Evolutionary conservation across 345 rosid genomes (phyloP).

Genomic region (Populus euphratica): DNA sequence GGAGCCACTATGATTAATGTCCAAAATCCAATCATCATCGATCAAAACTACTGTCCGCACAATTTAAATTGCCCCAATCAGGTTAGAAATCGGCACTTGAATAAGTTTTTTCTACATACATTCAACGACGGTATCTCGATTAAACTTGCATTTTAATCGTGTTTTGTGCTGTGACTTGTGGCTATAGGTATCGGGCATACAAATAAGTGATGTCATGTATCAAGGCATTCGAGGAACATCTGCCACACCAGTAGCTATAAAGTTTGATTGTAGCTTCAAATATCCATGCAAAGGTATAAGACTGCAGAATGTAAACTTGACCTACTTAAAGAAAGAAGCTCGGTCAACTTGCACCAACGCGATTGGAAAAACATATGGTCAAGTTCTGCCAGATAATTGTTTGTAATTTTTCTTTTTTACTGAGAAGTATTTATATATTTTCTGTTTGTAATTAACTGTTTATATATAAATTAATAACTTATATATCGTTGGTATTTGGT

Average conservation of each 20-base stretch:
- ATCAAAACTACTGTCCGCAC: conserved; percentile 16
- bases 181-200: background rate
- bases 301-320: conserved; percentile 19
- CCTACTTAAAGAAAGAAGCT: conserved; percentile 21
- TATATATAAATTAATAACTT: too few species aligned
- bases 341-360: conserved; percentile 35
- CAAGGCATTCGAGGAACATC: conserved; percentile 22
- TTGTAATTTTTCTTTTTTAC: background rate
- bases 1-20: conserved; percentile 11
- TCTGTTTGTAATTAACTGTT: too few species aligned
- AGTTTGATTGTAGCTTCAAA: conserved; percentile 37
- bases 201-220: conserved; percentile 1
- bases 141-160: too few species aligned
- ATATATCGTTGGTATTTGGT: too few species aligned
- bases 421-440: too few species aligned
- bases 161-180: background rate
- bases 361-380: conserved; percentile 22
- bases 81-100: background rate
- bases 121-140: background rate
- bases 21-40: conserved; percentile 7
- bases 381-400: conserved; percentile 29
- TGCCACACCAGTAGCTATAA: conserved; percentile 35
- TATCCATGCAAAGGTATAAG: conserved; percentile 32
- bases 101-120: background rate
- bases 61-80: background rate